Evolutionary conservation across 345 rosid species (phyloP).

Genomic region (Noccaea bulbosa): DNA sequence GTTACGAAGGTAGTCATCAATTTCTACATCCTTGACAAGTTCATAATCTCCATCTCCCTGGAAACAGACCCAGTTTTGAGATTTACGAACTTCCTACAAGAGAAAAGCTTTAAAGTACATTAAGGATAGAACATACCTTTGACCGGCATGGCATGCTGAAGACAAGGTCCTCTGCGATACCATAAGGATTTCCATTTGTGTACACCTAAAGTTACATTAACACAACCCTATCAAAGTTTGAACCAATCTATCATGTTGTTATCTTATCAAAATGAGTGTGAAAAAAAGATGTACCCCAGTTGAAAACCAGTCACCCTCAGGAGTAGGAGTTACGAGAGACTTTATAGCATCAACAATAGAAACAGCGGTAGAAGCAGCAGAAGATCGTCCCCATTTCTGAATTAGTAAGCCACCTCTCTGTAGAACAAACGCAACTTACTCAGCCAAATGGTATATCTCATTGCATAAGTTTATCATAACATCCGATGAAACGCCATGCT

Average conservation of each 20-base stretch:
- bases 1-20: slow-evolving; percentile 81
- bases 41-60: slow-evolving; percentile 99
- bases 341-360: slow-evolving; percentile 91
- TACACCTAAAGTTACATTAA: slow-evolving; percentile 60
- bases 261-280: neutral
- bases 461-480: neutral
- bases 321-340: slow-evolving; percentile 88
- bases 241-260: slow-evolving; percentile 14
- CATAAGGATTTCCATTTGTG: slow-evolving; percentile 87
- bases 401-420: slow-evolving; percentile 96
- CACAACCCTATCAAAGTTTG: slow-evolving; percentile 19
- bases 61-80: neutral
- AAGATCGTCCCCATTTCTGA: slow-evolving; percentile 99
- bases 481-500: slow-evolving; percentile 5
- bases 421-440: slow-evolving; percentile 36
- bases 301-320: slow-evolving; percentile 97
- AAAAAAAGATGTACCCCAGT: slow-evolving; percentile 70
- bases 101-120: neutral
- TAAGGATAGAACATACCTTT: slow-evolving; percentile 53
- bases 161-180: slow-evolving; percentile 81
- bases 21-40: slow-evolving; percentile 77
- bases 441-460: neutral
- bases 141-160: slow-evolving; percentile 99
- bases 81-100: neutral
- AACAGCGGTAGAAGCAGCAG: slow-evolving; percentile 96